Percentiles rank a stretch among this genome's conserved stretches.
Evolutionary conservation across 331 rosid genomes (phyloP).

Genomic region (Telfairia occidentalis): DNA sequence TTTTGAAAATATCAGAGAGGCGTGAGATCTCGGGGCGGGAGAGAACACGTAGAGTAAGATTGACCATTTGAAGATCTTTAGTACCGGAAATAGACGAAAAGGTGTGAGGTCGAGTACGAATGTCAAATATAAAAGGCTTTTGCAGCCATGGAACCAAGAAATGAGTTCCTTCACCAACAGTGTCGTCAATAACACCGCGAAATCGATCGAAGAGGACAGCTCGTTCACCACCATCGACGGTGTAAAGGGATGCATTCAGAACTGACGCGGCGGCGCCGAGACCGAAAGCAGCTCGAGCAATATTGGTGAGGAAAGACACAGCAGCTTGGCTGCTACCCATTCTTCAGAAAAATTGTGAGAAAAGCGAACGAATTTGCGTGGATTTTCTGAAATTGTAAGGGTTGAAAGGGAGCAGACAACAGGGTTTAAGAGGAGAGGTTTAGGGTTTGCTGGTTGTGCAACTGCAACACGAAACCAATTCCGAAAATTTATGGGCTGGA

Average conservation of each 20-base stretch:
- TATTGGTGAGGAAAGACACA: slow-evolving; percentile 36
- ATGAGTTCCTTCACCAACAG: slow-evolving; percentile 75
- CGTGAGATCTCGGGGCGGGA: slow-evolving; percentile 63
- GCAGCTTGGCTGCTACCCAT: slow-evolving; percentile 78
- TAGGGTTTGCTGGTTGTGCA: too few species aligned
- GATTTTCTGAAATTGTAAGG: too few species aligned
- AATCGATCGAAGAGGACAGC: slow-evolving; percentile 85
- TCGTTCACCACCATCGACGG: slow-evolving; percentile 83
- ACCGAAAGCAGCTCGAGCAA: slow-evolving; percentile 55
- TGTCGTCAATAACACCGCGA: slow-evolving; percentile 59
- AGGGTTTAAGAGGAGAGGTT: too few species aligned
- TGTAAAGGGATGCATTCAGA: slow-evolving; percentile 54
- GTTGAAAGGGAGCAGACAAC: too few species aligned
- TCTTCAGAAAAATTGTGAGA: not conserved
- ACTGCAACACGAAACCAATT: too few species aligned
- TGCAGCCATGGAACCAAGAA: slow-evolving; percentile 90
- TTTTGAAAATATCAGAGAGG: slow-evolving; percentile 57
- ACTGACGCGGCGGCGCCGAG: slow-evolving; percentile 44
- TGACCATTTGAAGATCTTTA: slow-evolving; percentile 89
- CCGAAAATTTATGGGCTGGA: too few species aligned
- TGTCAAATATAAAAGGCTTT: slow-evolving; percentile 77
- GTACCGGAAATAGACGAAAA: slow-evolving; percentile 78
- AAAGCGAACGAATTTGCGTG: too few species aligned
- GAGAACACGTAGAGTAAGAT: slow-evolving; percentile 63
- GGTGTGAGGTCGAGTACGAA: slow-evolving; percentile 76